Percentiles rank a stretch among this genome's conserved stretches.
These are phyloP conservation scores for Collybia sp. DNA, from an alignment of 768 basidiomycete species.

Conservation along the genomic window DNA sequence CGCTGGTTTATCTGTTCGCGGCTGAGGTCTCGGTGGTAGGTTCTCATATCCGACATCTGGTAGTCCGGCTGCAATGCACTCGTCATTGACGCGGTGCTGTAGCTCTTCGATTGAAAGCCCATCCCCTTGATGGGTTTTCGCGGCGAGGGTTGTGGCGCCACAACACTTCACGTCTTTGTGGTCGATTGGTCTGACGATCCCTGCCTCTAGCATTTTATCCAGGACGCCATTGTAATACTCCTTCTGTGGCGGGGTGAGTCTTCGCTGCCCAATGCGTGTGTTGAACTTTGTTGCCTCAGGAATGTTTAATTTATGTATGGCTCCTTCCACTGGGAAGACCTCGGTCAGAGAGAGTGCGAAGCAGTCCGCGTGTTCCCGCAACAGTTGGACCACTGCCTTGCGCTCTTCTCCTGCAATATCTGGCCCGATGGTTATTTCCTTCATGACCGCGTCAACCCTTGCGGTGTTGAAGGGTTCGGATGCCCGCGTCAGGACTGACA, in stretches of 20 bases:
- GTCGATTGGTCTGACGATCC: conserved; percentile 17
- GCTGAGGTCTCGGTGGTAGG: conserved; percentile 11
- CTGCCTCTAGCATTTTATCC: too few species aligned
- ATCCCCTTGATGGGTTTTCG: too few species aligned
- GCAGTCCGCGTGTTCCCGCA: neutral
- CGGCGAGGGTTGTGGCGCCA: conserved; percentile 20
- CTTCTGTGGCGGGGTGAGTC: too few species aligned
- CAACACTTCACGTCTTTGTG: too few species aligned
- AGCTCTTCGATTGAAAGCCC: too few species aligned
- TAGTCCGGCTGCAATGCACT: too few species aligned
- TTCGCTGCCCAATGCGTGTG: too few species aligned
- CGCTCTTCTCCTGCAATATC: neutral
- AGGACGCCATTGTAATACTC: too few species aligned
- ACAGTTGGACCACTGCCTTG: neutral
- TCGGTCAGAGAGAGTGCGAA: too few species aligned
- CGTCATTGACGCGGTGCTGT: too few species aligned
- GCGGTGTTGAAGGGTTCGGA: neutral
- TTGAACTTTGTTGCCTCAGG: conserved; percentile 14
- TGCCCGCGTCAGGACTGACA: too few species aligned
- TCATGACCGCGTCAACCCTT: neutral
- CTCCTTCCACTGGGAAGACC: conserved; percentile 2
- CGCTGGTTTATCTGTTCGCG: neutral
- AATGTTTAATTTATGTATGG: conserved; percentile 28
- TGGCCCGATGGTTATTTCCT: neutral
- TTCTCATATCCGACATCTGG: conserved; percentile 24